Percentiles rank a stretch among this genome's conserved stretches.
Evolutionary conservation across 2,329 filamentous ascomycete species (phyloP).

Genomic region (Plectosphaerella sp.): DNA sequence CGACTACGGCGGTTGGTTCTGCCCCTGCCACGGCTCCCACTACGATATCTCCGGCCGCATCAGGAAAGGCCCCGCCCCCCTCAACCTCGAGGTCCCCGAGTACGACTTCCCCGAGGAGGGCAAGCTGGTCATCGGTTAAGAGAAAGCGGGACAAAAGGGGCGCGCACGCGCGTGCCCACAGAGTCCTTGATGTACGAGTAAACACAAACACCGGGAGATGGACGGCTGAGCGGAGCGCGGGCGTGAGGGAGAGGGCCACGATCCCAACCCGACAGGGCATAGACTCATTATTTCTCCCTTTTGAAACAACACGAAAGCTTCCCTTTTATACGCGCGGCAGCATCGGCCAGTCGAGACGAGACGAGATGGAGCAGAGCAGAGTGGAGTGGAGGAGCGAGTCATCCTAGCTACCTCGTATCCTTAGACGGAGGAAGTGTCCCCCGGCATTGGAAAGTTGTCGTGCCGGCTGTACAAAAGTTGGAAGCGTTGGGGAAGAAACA

Average conservation of each 20-base stretch:
- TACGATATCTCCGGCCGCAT: conserved; percentile 99
- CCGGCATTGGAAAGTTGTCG: not conserved
- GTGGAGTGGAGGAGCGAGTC: not conserved
- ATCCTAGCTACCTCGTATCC: not conserved
- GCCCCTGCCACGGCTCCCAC: conserved; percentile 99
- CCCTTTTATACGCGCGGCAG: not conserved
- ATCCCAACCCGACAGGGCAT: not conserved
- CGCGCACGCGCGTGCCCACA: not conserved
- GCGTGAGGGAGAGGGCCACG: not conserved
- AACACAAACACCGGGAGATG: not conserved
- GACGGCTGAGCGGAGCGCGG: not conserved
- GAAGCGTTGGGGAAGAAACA: not conserved
- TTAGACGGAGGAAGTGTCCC: not conserved
- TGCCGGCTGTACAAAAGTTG: conserved; percentile 1
- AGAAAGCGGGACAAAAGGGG: conserved; percentile 1
- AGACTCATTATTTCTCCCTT: not conserved
- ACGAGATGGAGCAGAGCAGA: not conserved
- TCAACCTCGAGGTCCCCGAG: conserved; percentile 91
- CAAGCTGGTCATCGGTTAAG: conserved; percentile 89
- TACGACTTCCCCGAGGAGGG: conserved; percentile 93
- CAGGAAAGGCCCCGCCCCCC: conserved; percentile 92
- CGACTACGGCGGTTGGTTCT: conserved; percentile 99
- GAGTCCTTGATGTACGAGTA: not conserved
- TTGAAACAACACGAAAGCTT: not conserved
- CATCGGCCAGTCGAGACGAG: not conserved